Evolutionary conservation across 2,329 filamentous ascomycete species (phyloP).

Genomic region (Pseudogymnoascus sp.): DNA sequence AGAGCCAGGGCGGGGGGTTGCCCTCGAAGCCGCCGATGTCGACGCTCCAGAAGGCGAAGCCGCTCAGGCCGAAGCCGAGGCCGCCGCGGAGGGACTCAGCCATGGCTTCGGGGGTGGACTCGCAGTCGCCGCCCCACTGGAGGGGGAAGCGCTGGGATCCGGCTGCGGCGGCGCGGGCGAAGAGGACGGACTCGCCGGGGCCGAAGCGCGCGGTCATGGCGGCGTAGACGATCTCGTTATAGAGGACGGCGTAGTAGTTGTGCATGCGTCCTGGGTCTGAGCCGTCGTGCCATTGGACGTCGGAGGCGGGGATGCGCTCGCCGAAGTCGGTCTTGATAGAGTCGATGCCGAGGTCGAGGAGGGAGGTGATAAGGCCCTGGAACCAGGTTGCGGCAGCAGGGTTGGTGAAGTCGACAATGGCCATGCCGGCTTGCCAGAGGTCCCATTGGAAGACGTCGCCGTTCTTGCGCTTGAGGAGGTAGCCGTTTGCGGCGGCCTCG

Average conservation of each 20-base stretch:
- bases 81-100: conserved; percentile 55
- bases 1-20: conserved; percentile 48
- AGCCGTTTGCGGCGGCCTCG: conserved; percentile 48
- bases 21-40: conserved; percentile 60
- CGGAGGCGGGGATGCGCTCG: conserved; percentile 50
- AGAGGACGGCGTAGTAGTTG: conserved; percentile 56
- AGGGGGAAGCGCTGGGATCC: conserved; percentile 53
- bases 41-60: conserved; percentile 54
- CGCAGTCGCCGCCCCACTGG: conserved; percentile 57
- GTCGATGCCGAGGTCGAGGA: conserved; percentile 54
- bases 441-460: conserved; percentile 59
- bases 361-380: conserved; percentile 40
- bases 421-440: conserved; percentile 59
- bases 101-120: conserved; percentile 55
- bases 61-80: conserved; percentile 47
- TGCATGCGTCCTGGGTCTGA: conserved; percentile 52
- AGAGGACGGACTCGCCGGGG: conserved; percentile 46
- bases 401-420: conserved; percentile 56
- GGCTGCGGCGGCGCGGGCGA: conserved; percentile 51
- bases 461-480: conserved; percentile 51
- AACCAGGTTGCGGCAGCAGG: conserved; percentile 52
- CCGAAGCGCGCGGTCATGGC: conserved; percentile 43
- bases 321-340: conserved; percentile 59
- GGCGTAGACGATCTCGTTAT: conserved; percentile 54
- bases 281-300: conserved; percentile 47